Conservation (phyloP, 2,329 filamentous ascomycete genomes). For the Akanthomyces dipterigenus region DNA sequence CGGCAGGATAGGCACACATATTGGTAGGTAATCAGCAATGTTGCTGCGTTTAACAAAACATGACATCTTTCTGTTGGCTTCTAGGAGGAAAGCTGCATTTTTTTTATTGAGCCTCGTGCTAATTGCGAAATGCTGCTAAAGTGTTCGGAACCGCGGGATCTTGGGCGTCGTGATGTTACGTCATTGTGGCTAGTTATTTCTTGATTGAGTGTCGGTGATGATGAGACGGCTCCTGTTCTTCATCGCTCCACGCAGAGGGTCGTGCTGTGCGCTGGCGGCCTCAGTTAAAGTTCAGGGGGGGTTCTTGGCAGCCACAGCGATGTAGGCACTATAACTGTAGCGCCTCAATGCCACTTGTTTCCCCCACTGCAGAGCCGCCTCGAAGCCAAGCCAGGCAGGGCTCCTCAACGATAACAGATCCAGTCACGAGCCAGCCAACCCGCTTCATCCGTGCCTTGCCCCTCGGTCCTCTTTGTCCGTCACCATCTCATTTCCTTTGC, state of each 20-base stretch:
- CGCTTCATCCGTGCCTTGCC: constrained; percentile 7
- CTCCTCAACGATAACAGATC: not conserved
- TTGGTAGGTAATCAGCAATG: not conserved
- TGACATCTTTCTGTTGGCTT: not conserved
- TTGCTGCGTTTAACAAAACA: too few relatives aligned
- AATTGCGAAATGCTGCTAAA: not conserved
- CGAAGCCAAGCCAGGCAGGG: too few relatives aligned
- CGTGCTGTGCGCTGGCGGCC: too few relatives aligned
- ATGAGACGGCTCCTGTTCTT: too few relatives aligned
- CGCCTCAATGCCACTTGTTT: not conserved
- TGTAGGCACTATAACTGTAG: not conserved
- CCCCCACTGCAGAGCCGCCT: too few relatives aligned
- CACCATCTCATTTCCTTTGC: not conserved
- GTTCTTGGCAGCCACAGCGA: not conserved
- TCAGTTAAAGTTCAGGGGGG: not conserved
- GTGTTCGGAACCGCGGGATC: not conserved
- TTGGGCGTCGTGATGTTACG: not conserved
- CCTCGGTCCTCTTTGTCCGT: not conserved
- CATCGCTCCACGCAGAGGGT: too few relatives aligned
- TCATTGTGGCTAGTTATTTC: not conserved
- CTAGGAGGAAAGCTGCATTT: not conserved
- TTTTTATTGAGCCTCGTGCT: too few relatives aligned
- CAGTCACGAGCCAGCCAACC: constrained; percentile 6
- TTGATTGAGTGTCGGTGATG: too few relatives aligned
- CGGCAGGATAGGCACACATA: not conserved